These are phyloP conservation scores for Bipolaris zeicola DNA, from an alignment of 2,329 filamentous ascomycete species.

Conservation along the genomic window DNA sequence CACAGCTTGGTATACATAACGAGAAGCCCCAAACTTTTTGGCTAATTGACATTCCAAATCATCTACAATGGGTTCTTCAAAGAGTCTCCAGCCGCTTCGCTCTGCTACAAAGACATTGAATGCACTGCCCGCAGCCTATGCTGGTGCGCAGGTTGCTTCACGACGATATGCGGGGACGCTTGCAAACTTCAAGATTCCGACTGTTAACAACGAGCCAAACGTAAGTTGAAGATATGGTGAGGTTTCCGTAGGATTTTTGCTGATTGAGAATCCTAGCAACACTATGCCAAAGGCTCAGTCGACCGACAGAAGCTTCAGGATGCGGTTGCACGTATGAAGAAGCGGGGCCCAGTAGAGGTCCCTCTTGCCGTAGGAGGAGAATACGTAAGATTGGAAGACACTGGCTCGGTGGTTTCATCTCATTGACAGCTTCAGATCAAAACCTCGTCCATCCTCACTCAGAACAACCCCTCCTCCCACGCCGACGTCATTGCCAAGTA, in stretches of 20 bases:
- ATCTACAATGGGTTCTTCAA: slow-evolving; percentile 42
- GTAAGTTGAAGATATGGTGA: slow-evolving; percentile 58
- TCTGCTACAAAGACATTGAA: slow-evolving; percentile 37
- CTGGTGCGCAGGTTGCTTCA: slow-evolving; percentile 31
- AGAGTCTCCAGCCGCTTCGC: slow-evolving; percentile 37
- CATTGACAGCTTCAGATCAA: slow-evolving; percentile 61
- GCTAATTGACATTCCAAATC: background rate
- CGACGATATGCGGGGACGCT: slow-evolving; percentile 61
- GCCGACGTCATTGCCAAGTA: slow-evolving; percentile 77
- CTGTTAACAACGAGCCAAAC: slow-evolving; percentile 92
- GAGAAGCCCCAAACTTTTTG: slow-evolving; percentile 8
- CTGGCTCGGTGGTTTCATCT: background rate
- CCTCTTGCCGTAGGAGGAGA: slow-evolving; percentile 85
- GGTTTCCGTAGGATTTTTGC: background rate
- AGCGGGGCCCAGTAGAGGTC: slow-evolving; percentile 73
- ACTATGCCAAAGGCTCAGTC: slow-evolving; percentile 82
- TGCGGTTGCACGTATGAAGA: slow-evolving; percentile 72
- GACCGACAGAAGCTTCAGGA: slow-evolving; percentile 77
- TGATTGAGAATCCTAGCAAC: slow-evolving; percentile 66
- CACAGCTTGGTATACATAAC: slow-evolving; percentile 32
- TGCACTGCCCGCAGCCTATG: slow-evolving; percentile 27
- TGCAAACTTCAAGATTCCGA: slow-evolving; percentile 85
- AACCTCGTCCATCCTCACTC: slow-evolving; percentile 68
- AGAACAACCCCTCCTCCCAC: slow-evolving; percentile 85
- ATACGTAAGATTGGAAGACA: slow-evolving; percentile 59